Evolutionary conservation across 768 basidiomycete species (phyloP).

Genomic region (Hemileccinum impolitum): DNA sequence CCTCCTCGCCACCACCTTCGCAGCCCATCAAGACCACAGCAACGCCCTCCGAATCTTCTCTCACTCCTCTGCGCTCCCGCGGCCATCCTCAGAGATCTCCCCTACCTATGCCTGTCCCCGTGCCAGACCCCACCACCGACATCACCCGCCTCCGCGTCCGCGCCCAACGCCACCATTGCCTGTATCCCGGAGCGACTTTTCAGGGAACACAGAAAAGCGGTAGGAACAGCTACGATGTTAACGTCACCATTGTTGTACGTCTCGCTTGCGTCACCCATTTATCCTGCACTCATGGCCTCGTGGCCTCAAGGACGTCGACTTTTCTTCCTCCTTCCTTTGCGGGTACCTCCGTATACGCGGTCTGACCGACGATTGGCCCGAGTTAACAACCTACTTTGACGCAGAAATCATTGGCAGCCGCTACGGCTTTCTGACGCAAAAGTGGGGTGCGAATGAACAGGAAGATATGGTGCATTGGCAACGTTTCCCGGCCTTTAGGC

Average conservation of each 20-base stretch:
- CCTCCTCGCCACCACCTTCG: background rate
- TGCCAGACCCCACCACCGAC: constrained; percentile 59
- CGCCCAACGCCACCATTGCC: constrained; percentile 68
- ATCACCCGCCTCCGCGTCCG: constrained; percentile 76
- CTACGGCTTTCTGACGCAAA: constrained; percentile 86
- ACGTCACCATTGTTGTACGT: constrained; percentile 87
- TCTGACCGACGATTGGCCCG: constrained; percentile 91
- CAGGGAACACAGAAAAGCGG: constrained; percentile 93
- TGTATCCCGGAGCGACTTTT: constrained; percentile 87
- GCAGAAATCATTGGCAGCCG: constrained; percentile 92
- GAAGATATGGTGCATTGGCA: constrained; percentile 95
- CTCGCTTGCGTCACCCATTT: constrained; percentile 2
- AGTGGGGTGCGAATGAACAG: constrained; percentile 87
- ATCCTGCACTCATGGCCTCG: constrained; percentile 9
- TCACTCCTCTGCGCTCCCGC: constrained; percentile 18
- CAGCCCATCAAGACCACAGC: background rate
- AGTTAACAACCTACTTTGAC: constrained; percentile 94
- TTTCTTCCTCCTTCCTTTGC: constrained; percentile 78
- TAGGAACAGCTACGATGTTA: constrained; percentile 91
- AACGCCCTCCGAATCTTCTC: constrained; percentile 8
- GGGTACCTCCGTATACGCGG: constrained; percentile 93
- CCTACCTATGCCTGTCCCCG: constrained; percentile 10
- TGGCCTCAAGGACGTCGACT: constrained; percentile 75
- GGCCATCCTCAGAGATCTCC: constrained; percentile 9
- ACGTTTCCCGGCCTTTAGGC: constrained; percentile 86